Evolutionary conservation across 2,329 filamentous ascomycete genomes (phyloP).

Genomic region (Fusarium sp.): DNA sequence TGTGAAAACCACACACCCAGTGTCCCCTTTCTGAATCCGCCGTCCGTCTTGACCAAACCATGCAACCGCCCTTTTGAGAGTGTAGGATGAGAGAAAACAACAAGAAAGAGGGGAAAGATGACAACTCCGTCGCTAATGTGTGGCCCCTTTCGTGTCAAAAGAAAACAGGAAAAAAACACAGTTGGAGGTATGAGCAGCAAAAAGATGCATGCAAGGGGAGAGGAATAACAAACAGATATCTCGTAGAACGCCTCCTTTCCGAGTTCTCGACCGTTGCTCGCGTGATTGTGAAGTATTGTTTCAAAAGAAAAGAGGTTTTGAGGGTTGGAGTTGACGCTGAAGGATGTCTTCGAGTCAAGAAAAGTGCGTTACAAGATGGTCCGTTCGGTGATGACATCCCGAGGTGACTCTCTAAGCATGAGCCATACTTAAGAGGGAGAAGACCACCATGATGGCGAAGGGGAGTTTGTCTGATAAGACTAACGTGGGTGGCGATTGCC

Average conservation of each 20-base stretch:
- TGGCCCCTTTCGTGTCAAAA: conserved; percentile 12
- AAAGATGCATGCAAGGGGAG: conserved; percentile 7
- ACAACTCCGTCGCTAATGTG: conserved; percentile 61
- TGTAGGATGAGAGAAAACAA: conserved; percentile 6
- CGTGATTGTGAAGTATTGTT: conserved; percentile 26
- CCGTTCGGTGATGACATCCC: too few relatives aligned
- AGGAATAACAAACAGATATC: conserved; percentile 23
- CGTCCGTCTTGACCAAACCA: conserved; percentile 31
- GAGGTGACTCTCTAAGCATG: too few relatives aligned
- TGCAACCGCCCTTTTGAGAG: conserved; percentile 25
- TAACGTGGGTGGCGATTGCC: background rate
- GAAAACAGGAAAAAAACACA: conserved; percentile 15
- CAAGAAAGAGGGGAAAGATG: conserved; percentile 21
- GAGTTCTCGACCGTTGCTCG: conserved; percentile 40
- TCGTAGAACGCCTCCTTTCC: conserved; percentile 37
- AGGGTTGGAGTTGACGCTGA: background rate
- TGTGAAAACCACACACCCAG: conserved; percentile 7
- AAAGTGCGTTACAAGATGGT: too few relatives aligned
- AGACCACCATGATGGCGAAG: too few relatives aligned
- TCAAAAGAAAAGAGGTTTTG: background rate
- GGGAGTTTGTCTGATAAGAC: too few relatives aligned
- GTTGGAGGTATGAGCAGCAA: conserved; percentile 15
- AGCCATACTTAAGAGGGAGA: too few relatives aligned
- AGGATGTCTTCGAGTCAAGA: too few relatives aligned
- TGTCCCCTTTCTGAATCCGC: conserved; percentile 13